Evolutionary conservation across 495 filamentous ascomycete species (phyloP), one percentile per base, ranked within the genome.

Genomic region (Parathielavia hyrcaniae): DNA sequence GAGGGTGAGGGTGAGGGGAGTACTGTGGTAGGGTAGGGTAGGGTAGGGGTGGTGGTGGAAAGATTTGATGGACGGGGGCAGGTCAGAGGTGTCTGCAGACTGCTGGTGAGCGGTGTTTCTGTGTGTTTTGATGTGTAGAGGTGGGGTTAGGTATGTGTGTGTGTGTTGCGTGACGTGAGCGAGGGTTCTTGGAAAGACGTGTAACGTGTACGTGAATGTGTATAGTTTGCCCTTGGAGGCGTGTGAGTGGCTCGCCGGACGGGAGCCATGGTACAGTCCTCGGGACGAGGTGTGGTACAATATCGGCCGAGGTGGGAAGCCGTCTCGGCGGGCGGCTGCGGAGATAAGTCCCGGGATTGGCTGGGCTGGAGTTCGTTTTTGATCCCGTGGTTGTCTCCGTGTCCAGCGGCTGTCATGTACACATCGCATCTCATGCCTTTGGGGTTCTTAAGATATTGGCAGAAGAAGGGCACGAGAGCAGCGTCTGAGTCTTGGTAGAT

Each of bases 241-340:
- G 10, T 43, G 32, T 34, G 46, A 43, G 55, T 57, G 55, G 46
- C 16, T 14, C 36, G 14, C 17, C 41, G 26, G 38, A 13, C 41
- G 22, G 43, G 10, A 23, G 44, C 3, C 5, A 3, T 56, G 8
- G 19, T 48, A 35, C 45, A 56, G 6, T 41, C 32, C n/a, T 22
- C 38, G 35, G 45, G 38, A 19, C 3, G 53, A 8, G 2, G 23
- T 30, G 46, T 40, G 55, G 45, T 44, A 9, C 16, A 57, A n/a
- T n/a, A n/a, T n/a, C n/a, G n/a, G 46, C n/a, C 12, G 9, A 50
- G 20, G 55, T 45, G 46, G 46, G 36, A 45, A 43, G 55, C 55
- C 55, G 55, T 57, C 46, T 50, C 45, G 55, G 36, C 46, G 55
- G 52, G 55, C 55, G 55, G 55, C 17, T 50, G 55, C 55, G 36